phyloP scores from a whole-genome alignment of 169 alveolate species.

The Plasmodium gonderi region DNA sequence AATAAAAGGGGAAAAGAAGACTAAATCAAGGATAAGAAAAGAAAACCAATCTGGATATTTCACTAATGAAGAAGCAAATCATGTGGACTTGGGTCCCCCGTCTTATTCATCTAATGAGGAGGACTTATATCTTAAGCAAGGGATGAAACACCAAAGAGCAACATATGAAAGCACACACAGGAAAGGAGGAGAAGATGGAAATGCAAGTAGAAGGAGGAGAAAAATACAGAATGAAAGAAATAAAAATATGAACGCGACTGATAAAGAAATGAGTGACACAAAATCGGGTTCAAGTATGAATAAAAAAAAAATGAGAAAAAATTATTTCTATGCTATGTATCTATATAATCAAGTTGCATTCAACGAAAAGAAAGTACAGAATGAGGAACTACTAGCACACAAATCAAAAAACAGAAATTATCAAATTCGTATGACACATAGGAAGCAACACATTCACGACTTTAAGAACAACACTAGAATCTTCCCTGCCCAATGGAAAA shows the following conservation, averaged over 20 bases:
- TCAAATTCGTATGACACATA: neutral
- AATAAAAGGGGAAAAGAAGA: neutral
- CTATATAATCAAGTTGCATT: constrained; percentile 31
- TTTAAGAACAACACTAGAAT: neutral
- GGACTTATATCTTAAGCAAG: too few species aligned
- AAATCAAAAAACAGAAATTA: neutral
- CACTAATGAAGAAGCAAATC: neutral
- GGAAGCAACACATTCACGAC: neutral
- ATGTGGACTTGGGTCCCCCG: too few species aligned
- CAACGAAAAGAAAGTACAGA: neutral
- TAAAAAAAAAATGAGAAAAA: constrained; percentile 33
- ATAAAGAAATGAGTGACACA: neutral
- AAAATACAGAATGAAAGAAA: neutral
- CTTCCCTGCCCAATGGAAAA: neutral
- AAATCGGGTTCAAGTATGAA: neutral
- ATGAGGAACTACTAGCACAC: neutral
- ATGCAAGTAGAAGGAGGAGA: neutral
- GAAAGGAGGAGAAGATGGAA: neutral
- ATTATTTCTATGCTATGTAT: constrained; percentile 24
- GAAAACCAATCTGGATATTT: neutral
- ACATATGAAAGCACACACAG: neutral
- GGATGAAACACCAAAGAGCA: neutral
- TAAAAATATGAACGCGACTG: neutral
- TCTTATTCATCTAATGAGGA: too few species aligned
- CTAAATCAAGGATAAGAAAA: neutral